Evolutionary conservation across 2,329 filamentous ascomycete species (phyloP), one percentile per base, ranked within the genome.

Genomic region (Sporothrix mexicana): DNA sequence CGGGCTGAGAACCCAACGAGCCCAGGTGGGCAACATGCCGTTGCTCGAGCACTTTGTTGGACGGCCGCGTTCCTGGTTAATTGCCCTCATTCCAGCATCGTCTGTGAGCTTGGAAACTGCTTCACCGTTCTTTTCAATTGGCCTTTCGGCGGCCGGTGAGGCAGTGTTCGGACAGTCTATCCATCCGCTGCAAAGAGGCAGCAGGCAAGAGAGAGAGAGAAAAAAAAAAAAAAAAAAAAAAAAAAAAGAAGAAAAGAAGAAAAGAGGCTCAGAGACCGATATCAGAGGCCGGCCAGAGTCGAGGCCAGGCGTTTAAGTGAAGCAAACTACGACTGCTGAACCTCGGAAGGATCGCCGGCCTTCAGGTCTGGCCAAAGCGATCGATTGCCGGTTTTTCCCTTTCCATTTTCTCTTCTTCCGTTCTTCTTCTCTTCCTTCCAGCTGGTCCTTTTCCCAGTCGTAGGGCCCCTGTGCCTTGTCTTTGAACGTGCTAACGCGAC

Each of bases 101-200:
- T 3, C 15, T 15, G 43, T 9, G 23, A 25, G 41, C 20, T 23
- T 25, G 36, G n/a, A 20, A 9, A 23, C n/a, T 3, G 6, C 41
- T 45, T 23, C 59, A 10, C 41, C 10, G 41, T 20, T 47, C 30
- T 36, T 7, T 6, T 36, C 13, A 13, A 66, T n/a, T 9, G 41
- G n/a, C 61, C 41, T 45, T 17, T 13, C 20, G 61, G n/a, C 13
- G 23, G 45, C 64, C 66, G 53, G 45, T 8, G 64, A 51, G 45
- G 62, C 43, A 25, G 23, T 67, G 66, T 25, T 41, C 64, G 66
- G 66, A 17, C 47, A 68, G 66, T 53, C 66, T 68, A 68, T 68
- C 66, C 41, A 49, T 55, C 66, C 66, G 66, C 61, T 47, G 61
- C 17, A 66, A 12, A 25, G 61, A 45, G 61, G 30, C 41, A 7